Evolutionary conservation across 2,329 filamentous ascomycete genomes (phyloP), one percentile per base, ranked within the genome.

Genomic region (Monosporascus sp.): DNA sequence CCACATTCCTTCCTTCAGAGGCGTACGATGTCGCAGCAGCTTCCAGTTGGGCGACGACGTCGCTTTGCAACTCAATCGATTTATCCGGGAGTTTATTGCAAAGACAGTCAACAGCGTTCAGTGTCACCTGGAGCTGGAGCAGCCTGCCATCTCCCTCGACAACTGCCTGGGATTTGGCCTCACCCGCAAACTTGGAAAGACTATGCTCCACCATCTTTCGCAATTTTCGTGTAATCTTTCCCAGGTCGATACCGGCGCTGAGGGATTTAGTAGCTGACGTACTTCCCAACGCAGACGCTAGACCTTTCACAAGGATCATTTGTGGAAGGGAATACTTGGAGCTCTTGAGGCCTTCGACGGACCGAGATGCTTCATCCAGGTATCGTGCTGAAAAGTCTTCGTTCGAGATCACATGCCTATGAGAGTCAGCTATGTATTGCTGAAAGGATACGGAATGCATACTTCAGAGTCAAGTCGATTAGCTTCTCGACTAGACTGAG

Each of bases 391-490:
- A 63, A 11, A 53, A 49, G 3, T 58, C 57, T 47, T 67, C 66
- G 25, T 58, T 65, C 37, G 53, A 35, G 14, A 60, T 52, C 20
- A 68, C 55, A 57, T 67, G 64, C 47, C 66, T 67, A 22, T 41
- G 7, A 50, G 14, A 11, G 47, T 67, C 49, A 68, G 60, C 24
- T 22, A 35, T 20, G 22, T 25, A 17, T 25, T 3, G 47, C n/a
- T 14, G 25, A 37, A 31, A 38, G 22, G 20, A 38, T 17, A 37
- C 22, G 27, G 14, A 15, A 56, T 7, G 11, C 57, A 58, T 56
- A 68, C 66, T 57, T 60, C 4, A 68, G 51, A n/a, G 60, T 64
- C 20, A 59, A 51, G 38, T 65, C 56, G 22, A 63, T 51, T n/a
- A 69, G 50, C 51, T 56, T 63, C 50, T 66, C 63, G 9, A 62